Conservation (phyloP, 768 basidiomycete genomes). For the Coprinopsis sp. region DNA sequence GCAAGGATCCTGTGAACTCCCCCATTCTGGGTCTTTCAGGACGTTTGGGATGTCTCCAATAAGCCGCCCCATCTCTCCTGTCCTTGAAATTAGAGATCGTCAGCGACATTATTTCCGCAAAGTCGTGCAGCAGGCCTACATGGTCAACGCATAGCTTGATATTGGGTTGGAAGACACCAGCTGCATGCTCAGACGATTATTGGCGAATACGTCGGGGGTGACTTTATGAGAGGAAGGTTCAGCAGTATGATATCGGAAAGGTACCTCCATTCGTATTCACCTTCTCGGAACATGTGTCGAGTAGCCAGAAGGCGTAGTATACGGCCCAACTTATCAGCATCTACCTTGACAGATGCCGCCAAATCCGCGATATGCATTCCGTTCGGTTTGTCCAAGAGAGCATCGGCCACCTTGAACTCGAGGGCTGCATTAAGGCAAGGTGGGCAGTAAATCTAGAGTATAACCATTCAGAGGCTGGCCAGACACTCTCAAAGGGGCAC, state of each 20-base stretch:
- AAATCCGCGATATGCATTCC: slow-evolving; percentile 30
- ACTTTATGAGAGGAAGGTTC: slow-evolving; percentile 19
- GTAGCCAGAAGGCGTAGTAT: slow-evolving; percentile 31
- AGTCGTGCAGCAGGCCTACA: slow-evolving; percentile 14
- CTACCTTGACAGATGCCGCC: slow-evolving; percentile 19
- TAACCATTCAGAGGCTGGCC: background rate
- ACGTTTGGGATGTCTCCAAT: slow-evolving; percentile 27
- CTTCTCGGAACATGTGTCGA: slow-evolving; percentile 35
- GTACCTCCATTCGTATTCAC: slow-evolving; percentile 14
- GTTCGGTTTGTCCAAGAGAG: slow-evolving; percentile 25
- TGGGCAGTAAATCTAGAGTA: slow-evolving; percentile 20
- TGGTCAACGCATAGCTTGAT: slow-evolving; percentile 20
- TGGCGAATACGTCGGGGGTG: slow-evolving; percentile 29
- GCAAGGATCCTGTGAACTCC: slow-evolving; percentile 18
- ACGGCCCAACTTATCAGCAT: slow-evolving; percentile 28
- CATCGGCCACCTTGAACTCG: slow-evolving; percentile 29
- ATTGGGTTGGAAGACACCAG: slow-evolving; percentile 24
- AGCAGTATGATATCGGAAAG: background rate
- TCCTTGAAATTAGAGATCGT: slow-evolving; percentile 7
- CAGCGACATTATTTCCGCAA: background rate
- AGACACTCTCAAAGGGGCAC: no score
- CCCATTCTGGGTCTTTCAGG: slow-evolving; percentile 30
- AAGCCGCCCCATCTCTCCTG: slow-evolving; percentile 19
- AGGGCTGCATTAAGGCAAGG: slow-evolving; percentile 27
- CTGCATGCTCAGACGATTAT: slow-evolving; percentile 31